A percentile compares a stretch with the other conserved stretches of the same genome.
These are phyloP conservation scores for Termitomyces sp. DNA, from an alignment of 768 basidiomycete species.

Conservation along the genomic window DNA sequence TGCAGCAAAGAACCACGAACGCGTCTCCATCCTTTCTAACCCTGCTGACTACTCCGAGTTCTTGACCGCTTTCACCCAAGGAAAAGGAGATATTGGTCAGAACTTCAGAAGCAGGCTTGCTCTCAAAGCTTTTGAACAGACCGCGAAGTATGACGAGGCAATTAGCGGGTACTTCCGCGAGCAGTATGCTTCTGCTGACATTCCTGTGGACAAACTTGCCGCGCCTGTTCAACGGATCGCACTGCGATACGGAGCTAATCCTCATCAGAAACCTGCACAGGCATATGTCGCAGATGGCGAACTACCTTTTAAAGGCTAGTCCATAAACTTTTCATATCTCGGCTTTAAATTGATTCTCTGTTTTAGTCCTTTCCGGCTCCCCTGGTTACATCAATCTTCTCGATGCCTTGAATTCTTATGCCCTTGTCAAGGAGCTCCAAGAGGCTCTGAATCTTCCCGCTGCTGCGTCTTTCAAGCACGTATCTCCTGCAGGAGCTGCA, in stretches of 20 bases:
- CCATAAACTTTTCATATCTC: not conserved
- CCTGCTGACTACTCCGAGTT: constrained; percentile 84
- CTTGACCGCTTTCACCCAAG: constrained; percentile 67
- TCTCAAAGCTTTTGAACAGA: constrained; percentile 96
- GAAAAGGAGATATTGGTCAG: constrained; percentile 70
- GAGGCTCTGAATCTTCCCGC: constrained; percentile 86
- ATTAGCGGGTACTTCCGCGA: constrained; percentile 96
- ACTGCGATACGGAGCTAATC: constrained; percentile 94
- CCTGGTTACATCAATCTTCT: constrained; percentile 99
- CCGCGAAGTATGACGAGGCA: constrained; percentile 89
- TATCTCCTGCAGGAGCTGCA: constrained; percentile 96
- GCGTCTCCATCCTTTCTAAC: constrained; percentile 86
- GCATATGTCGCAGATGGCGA: constrained; percentile 86
- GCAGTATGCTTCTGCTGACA: constrained; percentile 85
- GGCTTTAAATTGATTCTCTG: not conserved
- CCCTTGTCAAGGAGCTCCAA: constrained; percentile 89
- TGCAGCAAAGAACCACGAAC: constrained; percentile 96
- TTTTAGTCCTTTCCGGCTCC: constrained; percentile 78
- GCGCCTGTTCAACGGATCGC: constrained; percentile 77
- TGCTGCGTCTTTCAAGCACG: constrained; percentile 99
- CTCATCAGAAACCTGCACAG: constrained; percentile 98
- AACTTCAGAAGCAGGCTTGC: constrained; percentile 73
- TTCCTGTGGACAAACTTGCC: constrained; percentile 52
- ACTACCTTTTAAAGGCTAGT: constrained; percentile 87
- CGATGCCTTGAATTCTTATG: constrained; percentile 96